Conservation (phyloP, 768 basidiomycete species). For the Mycena pura region DNA sequence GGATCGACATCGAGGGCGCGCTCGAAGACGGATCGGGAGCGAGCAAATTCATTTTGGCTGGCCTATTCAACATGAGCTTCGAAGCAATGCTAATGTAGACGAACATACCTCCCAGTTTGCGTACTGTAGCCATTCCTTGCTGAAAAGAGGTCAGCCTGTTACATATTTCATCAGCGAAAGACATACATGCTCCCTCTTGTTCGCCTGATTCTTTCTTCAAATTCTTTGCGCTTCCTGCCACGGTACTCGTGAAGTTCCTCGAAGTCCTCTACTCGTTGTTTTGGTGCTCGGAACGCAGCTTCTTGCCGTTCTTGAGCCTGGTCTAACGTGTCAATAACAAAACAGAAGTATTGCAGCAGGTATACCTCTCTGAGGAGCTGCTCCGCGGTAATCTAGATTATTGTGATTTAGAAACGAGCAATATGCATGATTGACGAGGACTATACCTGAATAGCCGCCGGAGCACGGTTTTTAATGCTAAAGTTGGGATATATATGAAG, state of each 20-base stretch:
- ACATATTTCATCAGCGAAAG: background rate
- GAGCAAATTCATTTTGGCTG: constrained; percentile 94
- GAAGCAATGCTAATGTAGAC: background rate
- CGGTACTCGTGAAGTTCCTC: constrained; percentile 91
- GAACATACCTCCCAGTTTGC: constrained; percentile 80
- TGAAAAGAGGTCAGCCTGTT: constrained; percentile 33
- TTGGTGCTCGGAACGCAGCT: constrained; percentile 87
- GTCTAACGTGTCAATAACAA: background rate
- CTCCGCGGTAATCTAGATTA: constrained; percentile 90
- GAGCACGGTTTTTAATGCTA: constrained; percentile 95
- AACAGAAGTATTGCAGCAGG: background rate
- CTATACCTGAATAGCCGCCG: constrained; percentile 88
- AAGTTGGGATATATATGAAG: constrained; percentile 5
- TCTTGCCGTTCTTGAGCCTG: constrained; percentile 99
- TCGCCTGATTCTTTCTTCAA: constrained; percentile 85
- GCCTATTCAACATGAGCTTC: constrained; percentile 54
- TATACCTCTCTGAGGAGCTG: constrained; percentile 93
- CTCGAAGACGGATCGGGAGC: constrained; percentile 95
- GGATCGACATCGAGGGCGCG: constrained; percentile 96
- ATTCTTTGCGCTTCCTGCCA: constrained; percentile 91
- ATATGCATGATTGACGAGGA: constrained; percentile 4
- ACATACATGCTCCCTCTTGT: constrained; percentile 79
- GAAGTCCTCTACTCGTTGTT: constrained; percentile 95
- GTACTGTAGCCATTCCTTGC: constrained; percentile 88
- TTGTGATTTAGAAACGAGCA: constrained; percentile 20